phyloP scores from a whole-genome alignment of 108 stramenopile genomes.

The Discostella stelligeroides region DNA sequence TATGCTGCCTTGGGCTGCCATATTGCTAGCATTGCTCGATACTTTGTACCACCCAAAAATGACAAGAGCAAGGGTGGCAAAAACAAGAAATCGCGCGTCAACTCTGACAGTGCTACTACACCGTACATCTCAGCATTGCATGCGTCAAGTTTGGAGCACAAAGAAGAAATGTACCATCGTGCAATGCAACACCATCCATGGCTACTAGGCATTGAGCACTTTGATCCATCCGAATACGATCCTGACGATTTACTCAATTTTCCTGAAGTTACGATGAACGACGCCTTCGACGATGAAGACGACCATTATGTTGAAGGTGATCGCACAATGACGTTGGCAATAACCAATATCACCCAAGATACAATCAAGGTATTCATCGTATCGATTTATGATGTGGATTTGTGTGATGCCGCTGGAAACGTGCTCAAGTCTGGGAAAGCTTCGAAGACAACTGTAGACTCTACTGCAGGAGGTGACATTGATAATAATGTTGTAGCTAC shows the following conservation, averaged over 20 bases:
- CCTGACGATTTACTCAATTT: slow-evolving; percentile 28
- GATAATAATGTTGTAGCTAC: background rate
- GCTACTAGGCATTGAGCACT: slow-evolving; percentile 36
- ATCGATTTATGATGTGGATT: slow-evolving; percentile 42
- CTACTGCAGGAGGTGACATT: background rate
- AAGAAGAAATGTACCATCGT: slow-evolving; percentile 11
- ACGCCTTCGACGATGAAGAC: slow-evolving; percentile 31
- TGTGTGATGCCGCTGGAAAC: slow-evolving; percentile 27
- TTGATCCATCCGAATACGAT: slow-evolving; percentile 36
- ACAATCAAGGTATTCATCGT: slow-evolving; percentile 36
- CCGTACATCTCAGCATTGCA: background rate
- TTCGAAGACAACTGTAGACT: slow-evolving; percentile 2
- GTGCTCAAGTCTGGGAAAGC: slow-evolving; percentile 27
- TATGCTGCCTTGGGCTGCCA: slow-evolving; percentile 42
- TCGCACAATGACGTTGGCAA: slow-evolving; percentile 28
- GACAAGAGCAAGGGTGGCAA: background rate
- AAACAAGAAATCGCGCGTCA: no score
- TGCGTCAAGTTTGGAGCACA: slow-evolving; percentile 13
- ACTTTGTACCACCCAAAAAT: background rate
- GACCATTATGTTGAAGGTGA: background rate
- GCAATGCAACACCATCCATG: slow-evolving; percentile 35
- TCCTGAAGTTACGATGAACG: slow-evolving; percentile 45
- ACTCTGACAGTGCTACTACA: background rate
- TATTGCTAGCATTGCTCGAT: slow-evolving; percentile 38
- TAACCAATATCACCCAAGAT: slow-evolving; percentile 38